phyloP scores from a whole-genome alignment of 2,329 filamentous ascomycete species.

The Monilinia aucupariae region DNA sequence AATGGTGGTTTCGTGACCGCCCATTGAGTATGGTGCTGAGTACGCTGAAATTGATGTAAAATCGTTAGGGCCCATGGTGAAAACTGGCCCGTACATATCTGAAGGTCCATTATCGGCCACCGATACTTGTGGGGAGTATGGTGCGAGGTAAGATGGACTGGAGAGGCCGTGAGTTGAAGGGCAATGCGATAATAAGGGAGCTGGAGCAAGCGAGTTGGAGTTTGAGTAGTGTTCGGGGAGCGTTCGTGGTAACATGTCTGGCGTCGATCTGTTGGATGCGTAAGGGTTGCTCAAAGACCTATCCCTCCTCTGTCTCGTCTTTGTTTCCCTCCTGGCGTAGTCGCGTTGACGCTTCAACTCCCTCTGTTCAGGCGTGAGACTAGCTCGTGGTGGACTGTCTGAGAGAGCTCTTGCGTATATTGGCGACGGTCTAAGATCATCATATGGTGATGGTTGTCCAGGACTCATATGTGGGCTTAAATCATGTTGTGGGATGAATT shows the following conservation, averaged over 20 bases:
- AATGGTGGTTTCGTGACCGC: slow-evolving; percentile 22
- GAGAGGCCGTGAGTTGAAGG: slow-evolving; percentile 27
- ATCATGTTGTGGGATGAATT: slow-evolving; percentile 30
- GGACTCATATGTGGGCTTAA: slow-evolving; percentile 21
- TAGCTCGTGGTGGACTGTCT: slow-evolving; percentile 51
- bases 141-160: slow-evolving; percentile 30
- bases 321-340: slow-evolving; percentile 53
- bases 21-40: slow-evolving; percentile 28
- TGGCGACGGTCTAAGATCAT: slow-evolving; percentile 33
- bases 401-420: slow-evolving; percentile 39
- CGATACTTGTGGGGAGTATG: slow-evolving; percentile 28
- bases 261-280: slow-evolving; percentile 30
- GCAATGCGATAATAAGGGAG: slow-evolving; percentile 32
- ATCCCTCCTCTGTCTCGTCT: slow-evolving; percentile 48
- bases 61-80: slow-evolving; percentile 32
- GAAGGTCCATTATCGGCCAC: slow-evolving; percentile 24
- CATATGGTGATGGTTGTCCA: slow-evolving; percentile 30
- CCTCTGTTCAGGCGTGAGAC: slow-evolving; percentile 54
- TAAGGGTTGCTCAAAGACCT: slow-evolving; percentile 35
- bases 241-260: slow-evolving; percentile 33
- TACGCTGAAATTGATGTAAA: slow-evolving; percentile 29
- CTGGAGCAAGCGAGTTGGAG: slow-evolving; percentile 30
- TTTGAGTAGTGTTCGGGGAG: slow-evolving; percentile 30
- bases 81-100: slow-evolving; percentile 34
- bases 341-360: slow-evolving; percentile 58